Percentiles rank a stretch among this genome's conserved stretches.
Evolutionary conservation across 768 basidiomycete species (phyloP).

Genomic region (Leccinum broughii): DNA sequence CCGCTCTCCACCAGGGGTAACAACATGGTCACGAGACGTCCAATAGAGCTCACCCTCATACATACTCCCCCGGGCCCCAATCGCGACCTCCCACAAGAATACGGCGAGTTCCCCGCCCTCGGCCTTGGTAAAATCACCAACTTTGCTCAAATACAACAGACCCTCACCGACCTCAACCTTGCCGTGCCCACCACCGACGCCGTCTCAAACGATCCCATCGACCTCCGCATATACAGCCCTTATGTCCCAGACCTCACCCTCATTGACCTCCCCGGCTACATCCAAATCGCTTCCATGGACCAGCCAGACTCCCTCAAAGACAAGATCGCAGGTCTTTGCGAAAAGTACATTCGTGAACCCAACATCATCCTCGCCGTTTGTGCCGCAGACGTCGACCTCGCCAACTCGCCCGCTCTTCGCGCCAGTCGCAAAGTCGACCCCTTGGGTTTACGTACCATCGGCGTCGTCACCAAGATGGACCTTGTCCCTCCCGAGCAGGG

Average conservation of each 20-base stretch:
- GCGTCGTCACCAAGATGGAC: slow-evolving; percentile 99
- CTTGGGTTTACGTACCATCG: slow-evolving; percentile 91
- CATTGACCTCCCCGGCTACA: slow-evolving; percentile 96
- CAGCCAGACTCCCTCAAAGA: slow-evolving; percentile 94
- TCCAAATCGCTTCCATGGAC: slow-evolving; percentile 92
- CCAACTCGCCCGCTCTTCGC: slow-evolving; percentile 93
- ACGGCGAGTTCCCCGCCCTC: slow-evolving; percentile 91
- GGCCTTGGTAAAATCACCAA: slow-evolving; percentile 88
- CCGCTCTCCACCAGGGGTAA: slow-evolving; percentile 64
- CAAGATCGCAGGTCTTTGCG: slow-evolving; percentile 86
- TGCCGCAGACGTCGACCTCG: slow-evolving; percentile 97
- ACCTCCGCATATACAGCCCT: slow-evolving; percentile 94
- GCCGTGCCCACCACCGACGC: slow-evolving; percentile 88
- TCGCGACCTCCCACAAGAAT: slow-evolving; percentile 65
- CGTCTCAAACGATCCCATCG: slow-evolving; percentile 93
- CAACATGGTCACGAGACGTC: slow-evolving; percentile 99
- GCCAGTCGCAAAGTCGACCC: slow-evolving; percentile 95
- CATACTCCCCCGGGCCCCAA: slow-evolving; percentile 69
- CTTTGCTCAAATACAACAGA: slow-evolving; percentile 90
- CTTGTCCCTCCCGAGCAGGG: slow-evolving; percentile 86
- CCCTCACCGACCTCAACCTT: slow-evolving; percentile 91
- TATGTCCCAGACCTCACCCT: slow-evolving; percentile 96
- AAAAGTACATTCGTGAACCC: slow-evolving; percentile 98
- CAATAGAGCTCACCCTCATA: slow-evolving; percentile 95
- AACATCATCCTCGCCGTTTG: slow-evolving; percentile 99